Evolutionary conservation across 2,329 filamentous ascomycete genomes (phyloP), one percentile per base, ranked within the genome.

Genomic region (Aspergillus sclerotialis): DNA sequence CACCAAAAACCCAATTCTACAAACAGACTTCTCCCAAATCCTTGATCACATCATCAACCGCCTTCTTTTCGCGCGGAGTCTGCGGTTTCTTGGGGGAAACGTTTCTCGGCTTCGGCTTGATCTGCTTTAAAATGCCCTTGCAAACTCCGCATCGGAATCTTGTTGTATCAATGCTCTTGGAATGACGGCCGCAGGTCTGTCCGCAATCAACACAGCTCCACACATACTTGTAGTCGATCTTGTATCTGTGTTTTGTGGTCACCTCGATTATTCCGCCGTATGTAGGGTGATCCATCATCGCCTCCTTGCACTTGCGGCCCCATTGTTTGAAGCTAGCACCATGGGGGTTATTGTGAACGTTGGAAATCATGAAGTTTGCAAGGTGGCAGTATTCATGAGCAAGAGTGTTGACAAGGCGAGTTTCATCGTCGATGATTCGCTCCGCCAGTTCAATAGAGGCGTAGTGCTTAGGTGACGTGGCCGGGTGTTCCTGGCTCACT

Each of bases 301-400:
- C 58, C 18, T 50, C 42, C 10, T 53, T 60, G 42, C 62, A 68
- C 34, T 57, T 60, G 7, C 40, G 42, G 1, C 61, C 65, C 76
- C 87, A 94, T 1, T 61, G 55, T 59, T 93, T 89, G 72, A 95
- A 95, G 49, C 85, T 82, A 9, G 75, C 72, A 14, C 89, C 89
- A 55, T 95, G 89, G 0, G 88, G 86, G 41, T 84, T 81, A 36
- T 78, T 80, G 28, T 76, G 80, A 23, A 89, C 68, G 23, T 80
- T 78, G 31, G 74, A 81, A 43, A 96, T 69, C 78, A 96, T 93
- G 60, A 90, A 95, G 50, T 88, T 94, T 28, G 86, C 82, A 1
- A 96, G 67, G 55, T 98, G 92, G 59, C 92, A 96, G 66, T 92
- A 96, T 52, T 98, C 92, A 58, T 98, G 92, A 0, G 90, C 87